Conservation (phyloP, 257 asterid genomes). For the Rhazya stricta region DNA sequence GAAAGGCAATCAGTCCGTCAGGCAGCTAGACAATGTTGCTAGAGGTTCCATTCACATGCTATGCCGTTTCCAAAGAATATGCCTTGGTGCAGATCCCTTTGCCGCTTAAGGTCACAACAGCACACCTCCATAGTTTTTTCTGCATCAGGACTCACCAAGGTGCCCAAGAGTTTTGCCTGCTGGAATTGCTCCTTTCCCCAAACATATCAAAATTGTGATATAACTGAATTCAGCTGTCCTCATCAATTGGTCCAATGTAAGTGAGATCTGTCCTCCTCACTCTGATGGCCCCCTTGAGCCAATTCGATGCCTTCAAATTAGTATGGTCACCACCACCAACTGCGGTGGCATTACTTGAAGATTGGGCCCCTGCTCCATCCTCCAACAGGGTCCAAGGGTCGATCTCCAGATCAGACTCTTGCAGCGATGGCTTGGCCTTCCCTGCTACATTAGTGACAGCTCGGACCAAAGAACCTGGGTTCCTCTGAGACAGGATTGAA, state of each 20-base stretch:
- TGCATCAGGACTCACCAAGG: not conserved
- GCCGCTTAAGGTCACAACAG: slow-evolving; percentile 25
- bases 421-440: slow-evolving; percentile 54
- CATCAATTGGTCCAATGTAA: slow-evolving; percentile 79
- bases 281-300: slow-evolving; percentile 80
- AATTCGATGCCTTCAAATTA: slow-evolving; percentile 64
- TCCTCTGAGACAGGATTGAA: slow-evolving; percentile 45
- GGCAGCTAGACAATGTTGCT: slow-evolving; percentile 19
- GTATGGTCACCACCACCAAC: slow-evolving; percentile 50
- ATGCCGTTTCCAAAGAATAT: slow-evolving; percentile 36
- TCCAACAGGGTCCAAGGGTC: slow-evolving; percentile 91
- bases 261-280: slow-evolving; percentile 82
- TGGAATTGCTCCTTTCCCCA: slow-evolving; percentile 14
- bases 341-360: slow-evolving; percentile 45
- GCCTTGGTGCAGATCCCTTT: slow-evolving; percentile 37
- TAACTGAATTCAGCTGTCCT: slow-evolving; percentile 63
- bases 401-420: slow-evolving; percentile 49
- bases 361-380: slow-evolving; percentile 81
- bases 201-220: slow-evolving; percentile 20
- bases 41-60: slow-evolving; percentile 16
- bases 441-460: slow-evolving; percentile 36
- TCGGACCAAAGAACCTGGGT: slow-evolving; percentile 46
- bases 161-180: slow-evolving; percentile 11
- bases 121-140: slow-evolving; percentile 17
- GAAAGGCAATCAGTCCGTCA: slow-evolving; percentile 21